These are phyloP conservation scores for Pseudozyma sp. DNA, from an alignment of 1,284 basidiomycete genomes.

Conservation along the genomic window DNA sequence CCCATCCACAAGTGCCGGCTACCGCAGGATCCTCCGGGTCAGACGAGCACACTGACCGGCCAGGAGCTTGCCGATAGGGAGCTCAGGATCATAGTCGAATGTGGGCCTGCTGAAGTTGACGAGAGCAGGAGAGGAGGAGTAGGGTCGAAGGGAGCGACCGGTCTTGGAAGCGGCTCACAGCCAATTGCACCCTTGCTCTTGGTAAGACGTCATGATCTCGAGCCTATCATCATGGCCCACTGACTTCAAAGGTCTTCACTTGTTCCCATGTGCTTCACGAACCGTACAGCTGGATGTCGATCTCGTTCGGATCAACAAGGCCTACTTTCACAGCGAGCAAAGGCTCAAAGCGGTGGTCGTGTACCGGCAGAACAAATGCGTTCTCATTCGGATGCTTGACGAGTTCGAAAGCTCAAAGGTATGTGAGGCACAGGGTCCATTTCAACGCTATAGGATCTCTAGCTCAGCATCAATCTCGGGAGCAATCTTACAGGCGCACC, in stretches of 20 bases:
- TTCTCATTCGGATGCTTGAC: slow-evolving; percentile 29
- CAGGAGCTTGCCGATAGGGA: slow-evolving; percentile 2
- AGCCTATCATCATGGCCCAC: not conserved
- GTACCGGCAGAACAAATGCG: slow-evolving; percentile 11
- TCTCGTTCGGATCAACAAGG: slow-evolving; percentile 24
- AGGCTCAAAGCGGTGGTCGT: slow-evolving; percentile 21
- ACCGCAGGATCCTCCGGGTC: not conserved
- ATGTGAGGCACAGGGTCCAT: slow-evolving; percentile 4
- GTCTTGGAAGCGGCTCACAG: slow-evolving; percentile 8
- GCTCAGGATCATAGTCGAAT: slow-evolving; percentile 24
- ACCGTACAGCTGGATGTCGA: slow-evolving; percentile 25
- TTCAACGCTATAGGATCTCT: not conserved
- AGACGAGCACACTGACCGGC: not conserved
- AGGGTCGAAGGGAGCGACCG: not conserved
- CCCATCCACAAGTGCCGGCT: slow-evolving; percentile 19
- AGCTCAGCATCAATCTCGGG: no score
- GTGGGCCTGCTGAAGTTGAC: slow-evolving; percentile 7
- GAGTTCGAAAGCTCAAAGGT: slow-evolving; percentile 18
- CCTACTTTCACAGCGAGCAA: slow-evolving; percentile 17
- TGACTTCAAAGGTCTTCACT: not conserved
- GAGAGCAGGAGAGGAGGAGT: not conserved
- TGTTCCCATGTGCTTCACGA: no score
- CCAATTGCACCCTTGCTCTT: slow-evolving; percentile 11
- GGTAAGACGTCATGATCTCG: slow-evolving; percentile 8
- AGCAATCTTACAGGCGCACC: slow-evolving; percentile 11